Evolutionary conservation across 129 eudicot species (phyloP).

Genomic region (Artemisia tridentata): DNA sequence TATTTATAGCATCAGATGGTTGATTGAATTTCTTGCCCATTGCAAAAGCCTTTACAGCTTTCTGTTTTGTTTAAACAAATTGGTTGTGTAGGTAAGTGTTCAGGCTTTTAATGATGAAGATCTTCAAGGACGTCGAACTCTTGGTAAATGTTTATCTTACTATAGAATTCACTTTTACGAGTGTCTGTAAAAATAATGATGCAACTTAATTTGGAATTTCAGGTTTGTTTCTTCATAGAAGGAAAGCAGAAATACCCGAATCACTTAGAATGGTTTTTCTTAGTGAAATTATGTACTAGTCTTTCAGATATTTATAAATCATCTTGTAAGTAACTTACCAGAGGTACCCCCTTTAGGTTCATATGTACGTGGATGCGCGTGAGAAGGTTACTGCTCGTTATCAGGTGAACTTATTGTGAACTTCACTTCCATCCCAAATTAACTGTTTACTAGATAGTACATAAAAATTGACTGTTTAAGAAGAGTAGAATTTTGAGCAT

Average conservation of each 20-base stretch:
- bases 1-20: constrained; percentile 13
- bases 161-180: background rate
- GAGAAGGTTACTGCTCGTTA: constrained; percentile 98
- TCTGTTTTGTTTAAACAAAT: background rate
- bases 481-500: no score
- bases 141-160: constrained; percentile 47
- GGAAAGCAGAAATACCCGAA: constrained; percentile 88
- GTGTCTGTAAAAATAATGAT: constrained; percentile 6
- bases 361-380: constrained; percentile 87
- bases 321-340: constrained; percentile 9
- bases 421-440: background rate
- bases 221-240: constrained; percentile 96
- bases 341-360: constrained; percentile 48
- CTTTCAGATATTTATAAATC: background rate
- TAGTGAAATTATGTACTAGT: background rate
- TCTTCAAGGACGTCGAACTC: constrained; percentile 98
- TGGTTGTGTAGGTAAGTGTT: constrained; percentile 69
- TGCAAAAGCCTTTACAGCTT: background rate
- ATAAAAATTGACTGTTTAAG: no score
- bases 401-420: constrained; percentile 55
- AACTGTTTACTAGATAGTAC: background rate
- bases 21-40: constrained; percentile 11
- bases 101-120: constrained; percentile 99
- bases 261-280: constrained; percentile 75
- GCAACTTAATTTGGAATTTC: constrained; percentile 16